Conservation (phyloP, 2,329 filamentous ascomycete genomes). For the Ceratocystis lukuohia region DNA sequence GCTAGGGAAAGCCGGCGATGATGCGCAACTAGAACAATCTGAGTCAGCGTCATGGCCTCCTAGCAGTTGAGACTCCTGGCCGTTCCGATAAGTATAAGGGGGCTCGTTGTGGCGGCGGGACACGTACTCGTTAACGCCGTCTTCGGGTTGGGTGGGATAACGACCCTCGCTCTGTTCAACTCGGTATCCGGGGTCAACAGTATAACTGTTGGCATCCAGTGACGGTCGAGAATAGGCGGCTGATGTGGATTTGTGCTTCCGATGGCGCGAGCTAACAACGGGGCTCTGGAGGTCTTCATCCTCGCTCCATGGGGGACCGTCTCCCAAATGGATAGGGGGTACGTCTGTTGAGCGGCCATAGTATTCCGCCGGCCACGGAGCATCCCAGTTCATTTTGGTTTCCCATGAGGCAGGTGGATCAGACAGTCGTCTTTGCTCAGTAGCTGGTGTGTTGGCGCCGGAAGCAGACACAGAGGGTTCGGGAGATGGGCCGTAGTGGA, state of each 20-base stretch:
- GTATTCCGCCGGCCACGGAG: constrained; percentile 37
- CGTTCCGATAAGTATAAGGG: neutral
- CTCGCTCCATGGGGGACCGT: constrained; percentile 87
- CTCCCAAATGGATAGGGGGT: constrained; percentile 69
- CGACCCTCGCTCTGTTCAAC: constrained; percentile 62
- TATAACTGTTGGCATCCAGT: constrained; percentile 36
- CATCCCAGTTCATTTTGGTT: constrained; percentile 46
- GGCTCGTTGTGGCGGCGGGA: neutral
- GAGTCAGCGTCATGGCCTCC: constrained; percentile 31
- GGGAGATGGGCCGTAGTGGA: constrained; percentile 87
- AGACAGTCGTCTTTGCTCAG: constrained; percentile 67
- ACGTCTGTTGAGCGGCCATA: constrained; percentile 56
- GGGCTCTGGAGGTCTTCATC: constrained; percentile 91
- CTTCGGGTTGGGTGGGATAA: constrained; percentile 55
- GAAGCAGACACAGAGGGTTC: constrained; percentile 58
- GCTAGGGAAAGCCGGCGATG: constrained; percentile 45
- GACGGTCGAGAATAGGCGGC: constrained; percentile 34
- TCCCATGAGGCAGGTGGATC: constrained; percentile 71
- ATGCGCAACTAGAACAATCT: constrained; percentile 44
- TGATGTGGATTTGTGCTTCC: constrained; percentile 65
- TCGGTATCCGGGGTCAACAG: constrained; percentile 53
- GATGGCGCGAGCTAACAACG: constrained; percentile 70
- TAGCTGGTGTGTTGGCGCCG: constrained; percentile 70
- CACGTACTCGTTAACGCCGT: constrained; percentile 33
- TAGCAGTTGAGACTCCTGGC: constrained; percentile 10